Base-by-base conservation (phyloP, 2,329 filamentous ascomycete genomes). In the Aspergillus awamori region DNA sequence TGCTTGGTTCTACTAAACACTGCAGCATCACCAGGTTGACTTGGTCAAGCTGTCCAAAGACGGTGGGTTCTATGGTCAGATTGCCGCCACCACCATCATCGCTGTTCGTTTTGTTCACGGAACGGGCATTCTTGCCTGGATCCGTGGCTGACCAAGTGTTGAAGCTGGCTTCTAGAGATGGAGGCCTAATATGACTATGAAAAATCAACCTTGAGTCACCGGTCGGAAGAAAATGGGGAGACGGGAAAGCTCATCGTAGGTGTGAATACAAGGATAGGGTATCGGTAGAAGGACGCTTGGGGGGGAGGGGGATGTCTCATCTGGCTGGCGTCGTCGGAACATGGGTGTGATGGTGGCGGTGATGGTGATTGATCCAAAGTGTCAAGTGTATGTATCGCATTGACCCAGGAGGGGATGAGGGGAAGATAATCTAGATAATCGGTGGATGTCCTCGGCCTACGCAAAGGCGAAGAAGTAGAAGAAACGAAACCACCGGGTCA, bases 1-100 rank as follows among this genome's bases (percentile, higher is more conserved):
- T 36, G 30, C 41, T 61, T 61, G 60, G 52, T 55, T 48, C 28
- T 49, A 47, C 45, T 59, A 43, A 24, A 59, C 45, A 55, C 60
- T 61, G 56, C 60, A 61, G 56, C 51, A 47, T 51, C 45, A 43
- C 57, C 41, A 58, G 59, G 55, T 45, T 51, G 52, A 33, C 55
- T 51, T 49, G 51, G 59, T 17, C 30, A 56, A 33, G 39, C 11
- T 6, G 43, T 20, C 53, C 26, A 28, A 17, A 47, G 38, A 54
- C 24, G 22, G 43, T 11, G 38, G 45, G 17, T 43, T 52, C 41
- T 54, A 58, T 59, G 55, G 59, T 43, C 51, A n/a, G 43, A 43
- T 43, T 59, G 36, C 57, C 57, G 57, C 57, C 57, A 59, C 57
- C 41, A 48, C 11, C 39, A 59, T 56, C 41, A 47, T 56, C 39